These are phyloP conservation scores for Sclerospora graminicola DNA, from an alignment of 352 stramenopile genomes.

Conservation along the genomic window DNA sequence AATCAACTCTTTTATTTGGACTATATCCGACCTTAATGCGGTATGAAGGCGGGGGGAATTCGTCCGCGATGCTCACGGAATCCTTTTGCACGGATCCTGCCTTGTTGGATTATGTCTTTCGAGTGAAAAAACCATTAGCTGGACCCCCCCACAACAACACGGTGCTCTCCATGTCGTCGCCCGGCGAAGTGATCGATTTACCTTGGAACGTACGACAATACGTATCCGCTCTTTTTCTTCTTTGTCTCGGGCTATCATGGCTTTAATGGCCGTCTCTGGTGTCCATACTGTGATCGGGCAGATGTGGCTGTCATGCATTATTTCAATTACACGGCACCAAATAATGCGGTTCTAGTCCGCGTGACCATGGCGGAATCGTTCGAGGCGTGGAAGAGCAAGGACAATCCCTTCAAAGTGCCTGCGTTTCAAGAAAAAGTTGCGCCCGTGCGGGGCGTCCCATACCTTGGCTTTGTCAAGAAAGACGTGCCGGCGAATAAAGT, in stretches of 20 bases:
- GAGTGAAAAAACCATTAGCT: conserved; percentile 38
- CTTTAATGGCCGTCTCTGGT: conserved; percentile 76
- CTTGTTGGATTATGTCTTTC: conserved; percentile 61
- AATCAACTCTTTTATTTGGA: conserved; percentile 78
- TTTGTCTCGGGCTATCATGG: conserved; percentile 63
- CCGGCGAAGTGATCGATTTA: conserved; percentile 40
- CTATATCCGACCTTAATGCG: conserved; percentile 66
- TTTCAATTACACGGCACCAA: conserved; percentile 63
- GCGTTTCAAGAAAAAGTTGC: conserved; percentile 54
- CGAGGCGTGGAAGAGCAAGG: conserved; percentile 72
- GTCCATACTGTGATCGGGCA: conserved; percentile 63
- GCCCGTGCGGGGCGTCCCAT: conserved; percentile 47
- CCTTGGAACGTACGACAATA: conserved; percentile 52
- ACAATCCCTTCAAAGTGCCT: conserved; percentile 60
- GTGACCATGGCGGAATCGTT: conserved; percentile 45
- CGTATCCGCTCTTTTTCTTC: conserved; percentile 66
- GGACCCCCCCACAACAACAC: conserved; percentile 40
- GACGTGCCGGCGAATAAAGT: conserved; percentile 37
- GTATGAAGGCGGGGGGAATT: conserved; percentile 68
- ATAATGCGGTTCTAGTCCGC: conserved; percentile 44
- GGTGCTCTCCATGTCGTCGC: conserved; percentile 42
- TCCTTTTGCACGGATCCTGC: conserved; percentile 49
- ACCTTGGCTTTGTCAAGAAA: conserved; percentile 50
- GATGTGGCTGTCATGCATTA: conserved; percentile 68
- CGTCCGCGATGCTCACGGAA: conserved; percentile 61